Base-by-base conservation (phyloP, 768 basidiomycete genomes). In the Suillus fuscotomentosus region DNA sequence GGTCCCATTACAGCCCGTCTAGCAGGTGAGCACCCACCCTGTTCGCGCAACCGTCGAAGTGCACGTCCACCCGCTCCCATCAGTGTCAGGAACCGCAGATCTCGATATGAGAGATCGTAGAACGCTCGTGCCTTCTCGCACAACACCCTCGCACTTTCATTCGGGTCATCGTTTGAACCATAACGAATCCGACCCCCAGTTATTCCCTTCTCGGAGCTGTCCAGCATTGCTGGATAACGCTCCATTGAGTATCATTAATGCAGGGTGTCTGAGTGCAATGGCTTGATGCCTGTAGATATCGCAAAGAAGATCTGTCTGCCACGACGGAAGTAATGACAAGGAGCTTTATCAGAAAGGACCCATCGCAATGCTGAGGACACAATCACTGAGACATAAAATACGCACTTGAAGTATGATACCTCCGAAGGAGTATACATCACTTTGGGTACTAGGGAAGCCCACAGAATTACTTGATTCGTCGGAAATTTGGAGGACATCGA, bases 1-100 rank as follows among this genome's bases (percentile, higher is more conserved):
- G 93, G 94, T 0, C 94, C 94, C 22, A 88, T 94, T 54, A 88
- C 94, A 67, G 88, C 88, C 57, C 83, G 91, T 17, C 79, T 87
- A 9, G 84, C 86, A 3, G 75, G 83, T 9, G 94, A 95, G 77
- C 82, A 86, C 27, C 27, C 31, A 31, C 38, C 85, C 92, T 11
- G 87, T 87, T 13, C 85, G 86, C 62, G 87, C 91, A 0, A 87
- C 90, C 0, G 84, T 95, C 67, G 94, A 95, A 70, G 86, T 94
- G 50, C 76, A 79, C 54, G 80, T 92, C 9, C 84, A 92, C 2
- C 92, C 94, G 0, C 78, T 93, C 20, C 82, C 87, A 24, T 83
- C 85, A 54, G 80, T 92, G 14, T 83, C 93, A 9, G 89, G 86
- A 5, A 91, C 90, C 9, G 81, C 89, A 63, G 82, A 71, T 78